Evolutionary conservation across 1,284 basidiomycete genomes (phyloP).

Genomic region (Cryptococcus sp.): DNA sequence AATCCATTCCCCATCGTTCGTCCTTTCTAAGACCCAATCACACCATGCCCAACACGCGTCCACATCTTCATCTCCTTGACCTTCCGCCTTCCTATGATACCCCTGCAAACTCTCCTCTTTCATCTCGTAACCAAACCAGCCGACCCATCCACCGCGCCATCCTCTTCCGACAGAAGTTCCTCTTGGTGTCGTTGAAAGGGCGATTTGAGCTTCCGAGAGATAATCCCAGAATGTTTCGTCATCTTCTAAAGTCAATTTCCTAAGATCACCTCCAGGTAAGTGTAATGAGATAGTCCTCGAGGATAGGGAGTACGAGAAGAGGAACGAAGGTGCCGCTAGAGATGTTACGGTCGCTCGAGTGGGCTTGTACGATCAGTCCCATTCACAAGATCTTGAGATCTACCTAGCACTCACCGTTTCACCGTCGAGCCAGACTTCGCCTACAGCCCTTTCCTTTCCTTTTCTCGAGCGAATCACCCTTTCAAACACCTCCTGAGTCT

Average conservation of each 20-base stretch:
- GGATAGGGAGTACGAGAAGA: conserved; percentile 40
- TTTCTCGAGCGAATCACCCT: conserved; percentile 32
- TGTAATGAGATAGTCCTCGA: conserved; percentile 31
- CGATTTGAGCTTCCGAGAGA: conserved; percentile 31
- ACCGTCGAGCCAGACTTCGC: conserved; percentile 53
- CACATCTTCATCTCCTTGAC: conserved; percentile 11
- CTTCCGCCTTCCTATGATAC: conserved; percentile 15
- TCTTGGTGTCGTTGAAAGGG: conserved; percentile 6
- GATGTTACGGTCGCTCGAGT: conserved; percentile 41
- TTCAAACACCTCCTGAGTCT: conserved; percentile 47
- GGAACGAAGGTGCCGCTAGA: conserved; percentile 35
- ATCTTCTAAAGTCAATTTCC: conserved; percentile 7
- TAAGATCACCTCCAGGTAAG: conserved; percentile 1
- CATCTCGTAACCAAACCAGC: conserved; percentile 56
- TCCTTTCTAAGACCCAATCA: conserved; percentile 45
- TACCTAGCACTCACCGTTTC: conserved; percentile 34
- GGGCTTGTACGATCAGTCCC: conserved; percentile 21
- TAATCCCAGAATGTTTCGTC: conserved; percentile 43
- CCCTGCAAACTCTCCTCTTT: conserved; percentile 50
- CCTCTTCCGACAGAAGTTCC: conserved; percentile 12
- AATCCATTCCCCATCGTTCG: conserved; percentile 46
- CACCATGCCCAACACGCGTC: conserved; percentile 49
- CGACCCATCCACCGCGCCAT: conserved; percentile 53
- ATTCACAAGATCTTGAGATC: neutral
- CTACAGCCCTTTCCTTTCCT: conserved; percentile 31